phyloP scores from a whole-genome alignment of 2,329 filamentous ascomycete species.

The Magnaporthiopsis poae region DNA sequence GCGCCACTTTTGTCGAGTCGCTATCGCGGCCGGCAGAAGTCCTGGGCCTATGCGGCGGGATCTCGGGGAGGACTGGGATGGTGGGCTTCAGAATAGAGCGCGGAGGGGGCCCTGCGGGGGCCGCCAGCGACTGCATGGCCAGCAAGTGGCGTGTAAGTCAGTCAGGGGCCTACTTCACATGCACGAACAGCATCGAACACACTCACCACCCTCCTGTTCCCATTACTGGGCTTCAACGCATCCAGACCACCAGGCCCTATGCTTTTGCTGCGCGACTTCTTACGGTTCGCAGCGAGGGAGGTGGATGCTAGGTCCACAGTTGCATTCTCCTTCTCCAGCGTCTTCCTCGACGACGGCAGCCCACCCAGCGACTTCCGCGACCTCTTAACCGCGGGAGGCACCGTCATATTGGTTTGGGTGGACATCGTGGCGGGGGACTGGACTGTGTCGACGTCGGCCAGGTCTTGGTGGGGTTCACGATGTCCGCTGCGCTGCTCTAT shows the following conservation, averaged over 20 bases:
- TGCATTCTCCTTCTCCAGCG: conserved; percentile 67
- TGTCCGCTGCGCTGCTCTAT: neutral
- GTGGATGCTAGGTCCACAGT: conserved; percentile 50
- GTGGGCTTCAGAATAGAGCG: conserved; percentile 75
- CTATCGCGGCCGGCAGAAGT: conserved; percentile 20
- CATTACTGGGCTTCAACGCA: conserved; percentile 62
- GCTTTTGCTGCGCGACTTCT: conserved; percentile 86
- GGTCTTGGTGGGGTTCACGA: neutral
- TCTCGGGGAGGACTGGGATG: conserved; percentile 55
- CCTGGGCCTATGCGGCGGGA: conserved; percentile 55
- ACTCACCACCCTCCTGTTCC: conserved; percentile 70
- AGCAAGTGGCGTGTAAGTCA: conserved; percentile 13
- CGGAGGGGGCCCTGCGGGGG: conserved; percentile 39
- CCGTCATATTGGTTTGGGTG: conserved; percentile 30
- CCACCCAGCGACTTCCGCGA: conserved; percentile 63
- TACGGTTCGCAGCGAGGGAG: conserved; percentile 40
- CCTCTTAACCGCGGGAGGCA: conserved; percentile 46
- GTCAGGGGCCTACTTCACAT: conserved; percentile 7
- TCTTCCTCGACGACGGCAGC: conserved; percentile 40
- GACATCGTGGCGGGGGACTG: conserved; percentile 24
- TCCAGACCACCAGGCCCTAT: conserved; percentile 86
- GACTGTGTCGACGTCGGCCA: neutral
- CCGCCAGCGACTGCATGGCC: conserved; percentile 44
- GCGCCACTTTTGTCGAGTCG: conserved; percentile 47
- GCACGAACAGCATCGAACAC: conserved; percentile 10